Conservation (phyloP, 352 stramenopile species). For the Lagenidium sp. region DNA sequence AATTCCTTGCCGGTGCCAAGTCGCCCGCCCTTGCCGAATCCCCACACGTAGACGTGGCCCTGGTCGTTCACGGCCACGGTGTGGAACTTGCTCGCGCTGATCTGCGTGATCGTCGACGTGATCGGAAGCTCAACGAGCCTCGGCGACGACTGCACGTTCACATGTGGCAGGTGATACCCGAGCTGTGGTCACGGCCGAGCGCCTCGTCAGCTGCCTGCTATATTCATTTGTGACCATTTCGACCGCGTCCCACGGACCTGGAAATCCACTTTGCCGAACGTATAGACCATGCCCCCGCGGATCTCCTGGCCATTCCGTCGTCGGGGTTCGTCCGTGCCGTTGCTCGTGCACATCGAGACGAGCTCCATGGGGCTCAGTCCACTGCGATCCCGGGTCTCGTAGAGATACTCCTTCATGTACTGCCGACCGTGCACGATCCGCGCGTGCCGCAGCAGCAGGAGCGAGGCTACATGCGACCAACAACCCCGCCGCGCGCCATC, state of each 20-base stretch:
- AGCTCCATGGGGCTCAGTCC: conserved; percentile 60
- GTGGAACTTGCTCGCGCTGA: conserved; percentile 78
- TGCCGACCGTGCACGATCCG: conserved; percentile 31
- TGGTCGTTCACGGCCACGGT: conserved; percentile 53
- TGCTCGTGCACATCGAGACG: conserved; percentile 19
- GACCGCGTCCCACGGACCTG: conserved; percentile 58
- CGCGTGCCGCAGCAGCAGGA: conserved; percentile 62
- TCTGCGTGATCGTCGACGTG: conserved; percentile 37
- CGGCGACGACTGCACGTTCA: conserved; percentile 58
- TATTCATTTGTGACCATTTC: no score
- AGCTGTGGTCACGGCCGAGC: no score
- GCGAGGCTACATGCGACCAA: conserved; percentile 25
- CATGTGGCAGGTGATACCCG: conserved; percentile 76
- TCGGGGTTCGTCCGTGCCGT: conserved; percentile 3
- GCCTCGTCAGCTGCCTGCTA: no score
- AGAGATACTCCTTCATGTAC: conserved; percentile 41
- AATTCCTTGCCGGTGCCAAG: conserved; percentile 71
- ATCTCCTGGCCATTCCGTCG: not conserved
- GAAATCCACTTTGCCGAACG: conserved; percentile 80
- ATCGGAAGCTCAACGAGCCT: conserved; percentile 50
- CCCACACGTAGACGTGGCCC: conserved; percentile 73
- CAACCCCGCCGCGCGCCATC: conserved; percentile 1
- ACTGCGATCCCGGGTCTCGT: conserved; percentile 40
- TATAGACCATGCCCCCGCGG: conserved; percentile 56
- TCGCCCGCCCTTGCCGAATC: conserved; percentile 73